Evolutionary conservation across 495 filamentous ascomycete genomes (phyloP), one percentile per base, ranked within the genome.

Genomic region (Thermothielavioides terrestris): DNA sequence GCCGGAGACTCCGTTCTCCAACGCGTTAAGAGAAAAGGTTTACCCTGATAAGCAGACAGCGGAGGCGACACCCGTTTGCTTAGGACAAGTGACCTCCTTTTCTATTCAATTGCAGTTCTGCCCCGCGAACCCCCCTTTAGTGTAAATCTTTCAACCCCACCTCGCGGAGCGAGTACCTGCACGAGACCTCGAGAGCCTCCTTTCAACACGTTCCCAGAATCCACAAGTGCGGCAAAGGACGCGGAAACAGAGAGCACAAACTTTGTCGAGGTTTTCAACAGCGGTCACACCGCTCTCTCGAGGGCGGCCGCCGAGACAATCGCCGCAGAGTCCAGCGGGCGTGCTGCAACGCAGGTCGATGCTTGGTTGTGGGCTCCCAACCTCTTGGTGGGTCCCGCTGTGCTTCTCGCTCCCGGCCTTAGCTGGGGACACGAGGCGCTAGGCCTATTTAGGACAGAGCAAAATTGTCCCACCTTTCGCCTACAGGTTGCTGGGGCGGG

Each of bases 381-480:
- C 54, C 54, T 47, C 54, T 52, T 49, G 49, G 49, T 42, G 54
- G 49, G 25, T 30, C 41, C 42, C 34, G 40, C n/a, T n/a, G 14
- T 40, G 42, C 7, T 39, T 20, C 38, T 56, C 40, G 48, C 46
- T 49, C 54, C 44, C 44, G 54, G 47, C 23, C 42, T 40, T 28
- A 11, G 42, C 53, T 52, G 49, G 53, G 44, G 42, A 34, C 49
- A 49, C 45, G 49, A 49, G 26, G 26, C 41, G 46, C 56, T 59
- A 55, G 26, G 10, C 58, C 53, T 8, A 21, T 54, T 54, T 31
- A 30, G 53, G 52, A 53, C 40, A 61, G 54, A 51, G 57, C 51
- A 58, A 59, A 60, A 62, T 59, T 59, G 54, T 58, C 32, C 44
- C 49, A 50, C 44, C 48, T 40, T 42, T 21, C 20, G 28, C 49